A percentile compares a stretch with the other conserved stretches of the same genome.
phyloP scores from a whole-genome alignment of 805 yeast genomes.

The Metschnikowia cerradonensis region DNA sequence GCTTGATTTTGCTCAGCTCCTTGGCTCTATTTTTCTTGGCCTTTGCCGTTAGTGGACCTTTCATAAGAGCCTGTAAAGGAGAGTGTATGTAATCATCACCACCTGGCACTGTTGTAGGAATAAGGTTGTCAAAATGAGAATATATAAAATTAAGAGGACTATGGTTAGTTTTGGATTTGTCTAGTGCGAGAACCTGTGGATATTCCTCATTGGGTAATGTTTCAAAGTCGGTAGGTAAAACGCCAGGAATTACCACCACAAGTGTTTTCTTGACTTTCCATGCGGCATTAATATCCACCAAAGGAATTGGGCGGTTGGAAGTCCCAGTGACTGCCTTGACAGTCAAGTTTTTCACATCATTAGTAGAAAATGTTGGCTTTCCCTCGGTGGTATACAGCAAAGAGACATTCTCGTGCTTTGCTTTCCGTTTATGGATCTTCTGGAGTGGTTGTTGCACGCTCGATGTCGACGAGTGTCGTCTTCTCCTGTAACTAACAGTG shows the following conservation, averaged over 20 bases:
- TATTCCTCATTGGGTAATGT: constrained; percentile 1
- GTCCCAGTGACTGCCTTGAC: constrained; percentile 2
- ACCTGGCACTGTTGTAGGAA: constrained; percentile 66
- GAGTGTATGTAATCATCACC: constrained; percentile 52
- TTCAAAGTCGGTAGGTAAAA: constrained; percentile 43
- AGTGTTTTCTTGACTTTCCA: constrained; percentile 41
- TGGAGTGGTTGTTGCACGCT: constrained; percentile 17
- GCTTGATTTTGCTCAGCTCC: constrained; percentile 32
- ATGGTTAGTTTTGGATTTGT: not conserved
- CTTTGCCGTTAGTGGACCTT: constrained; percentile 52
- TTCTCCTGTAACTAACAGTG: constrained; percentile 23
- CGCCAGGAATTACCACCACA: constrained; percentile 61
- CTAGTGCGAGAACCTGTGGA: constrained; percentile 2
- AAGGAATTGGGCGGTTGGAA: not conserved
- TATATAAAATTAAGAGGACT: constrained; percentile 31
- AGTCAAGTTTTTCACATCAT: constrained; percentile 8
- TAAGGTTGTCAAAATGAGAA: constrained; percentile 35
- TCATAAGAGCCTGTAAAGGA: constrained; percentile 51
- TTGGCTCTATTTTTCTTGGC: constrained; percentile 45
- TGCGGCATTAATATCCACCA: constrained; percentile 9
- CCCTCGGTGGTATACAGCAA: not conserved
- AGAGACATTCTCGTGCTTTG: constrained; percentile 23
- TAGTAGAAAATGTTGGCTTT: constrained; percentile 3
- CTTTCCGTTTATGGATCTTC: constrained; percentile 27
- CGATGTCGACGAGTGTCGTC: constrained; percentile 39